These are phyloP conservation scores for Heritiera fomes DNA, from an alignment of 345 rosid species.

Conservation along the genomic window DNA sequence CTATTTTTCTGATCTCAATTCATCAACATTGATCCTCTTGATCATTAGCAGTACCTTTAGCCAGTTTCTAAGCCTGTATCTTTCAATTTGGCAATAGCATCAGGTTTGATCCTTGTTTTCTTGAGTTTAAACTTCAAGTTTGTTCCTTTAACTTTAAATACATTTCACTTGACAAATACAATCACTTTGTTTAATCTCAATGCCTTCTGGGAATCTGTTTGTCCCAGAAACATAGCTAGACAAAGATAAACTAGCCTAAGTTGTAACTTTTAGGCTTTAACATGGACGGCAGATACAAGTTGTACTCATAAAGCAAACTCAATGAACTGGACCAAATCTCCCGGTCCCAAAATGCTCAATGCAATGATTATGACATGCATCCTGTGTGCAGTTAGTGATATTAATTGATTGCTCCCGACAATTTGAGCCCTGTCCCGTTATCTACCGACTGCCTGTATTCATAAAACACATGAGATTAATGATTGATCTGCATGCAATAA, in stretches of 20 bases:
- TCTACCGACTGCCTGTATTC: background rate
- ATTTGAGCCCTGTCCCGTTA: background rate
- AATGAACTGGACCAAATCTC: background rate
- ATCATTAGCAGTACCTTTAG: background rate
- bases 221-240: background rate
- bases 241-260: background rate
- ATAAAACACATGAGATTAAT: background rate
- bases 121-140: background rate
- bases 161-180: background rate
- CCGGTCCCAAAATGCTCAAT: background rate
- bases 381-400: background rate
- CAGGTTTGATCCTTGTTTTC: background rate
- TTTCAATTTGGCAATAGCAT: background rate
- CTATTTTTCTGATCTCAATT: background rate
- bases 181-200: background rate
- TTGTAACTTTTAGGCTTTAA: background rate
- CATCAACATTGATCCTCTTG: background rate
- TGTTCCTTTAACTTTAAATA: background rate
- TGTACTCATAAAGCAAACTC: background rate
- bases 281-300: background rate
- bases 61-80: background rate
- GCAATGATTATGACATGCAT: constrained; percentile 3
- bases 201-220: background rate
- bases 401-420: background rate
- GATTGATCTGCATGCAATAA: background rate